phyloP scores from a whole-genome alignment of 2,329 filamentous ascomycete species.

The Fusarium cyanostomum region DNA sequence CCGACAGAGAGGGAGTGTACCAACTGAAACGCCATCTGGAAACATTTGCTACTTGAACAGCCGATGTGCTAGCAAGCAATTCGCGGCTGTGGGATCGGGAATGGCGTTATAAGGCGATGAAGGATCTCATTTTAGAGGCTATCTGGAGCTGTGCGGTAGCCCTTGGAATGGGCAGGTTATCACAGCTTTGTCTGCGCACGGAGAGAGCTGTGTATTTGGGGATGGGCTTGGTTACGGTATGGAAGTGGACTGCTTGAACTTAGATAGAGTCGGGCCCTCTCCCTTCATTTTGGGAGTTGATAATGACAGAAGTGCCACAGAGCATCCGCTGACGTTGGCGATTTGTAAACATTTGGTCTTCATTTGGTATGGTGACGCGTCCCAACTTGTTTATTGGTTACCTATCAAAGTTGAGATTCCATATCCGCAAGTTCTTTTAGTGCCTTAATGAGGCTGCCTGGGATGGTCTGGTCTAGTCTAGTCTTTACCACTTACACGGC shows the following conservation, averaged over 20 bases:
- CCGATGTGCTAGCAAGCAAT: constrained; percentile 14
- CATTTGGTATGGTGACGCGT: neutral
- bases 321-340: neutral
- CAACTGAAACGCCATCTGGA: constrained; percentile 13
- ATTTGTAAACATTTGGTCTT: neutral
- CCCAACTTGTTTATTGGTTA: neutral
- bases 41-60: constrained; percentile 7
- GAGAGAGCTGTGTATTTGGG: constrained; percentile 16
- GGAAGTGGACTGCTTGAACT: neutral
- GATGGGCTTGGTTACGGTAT: constrained; percentile 1
- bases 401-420: neutral
- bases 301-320: neutral
- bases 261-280: neutral
- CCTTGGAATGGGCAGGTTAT: constrained; percentile 9
- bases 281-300: neutral
- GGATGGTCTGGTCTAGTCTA: no score
- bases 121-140: constrained; percentile 43
- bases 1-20: constrained; percentile 23
- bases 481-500: no score
- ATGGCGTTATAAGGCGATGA: constrained; percentile 52
- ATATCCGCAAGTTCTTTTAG: neutral
- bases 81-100: constrained; percentile 31
- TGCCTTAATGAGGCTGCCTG: constrained; percentile 1
- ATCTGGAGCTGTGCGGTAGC: constrained; percentile 47
- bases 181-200: constrained; percentile 15